A percentile compares a stretch with the other conserved stretches of the same genome.
phyloP scores from a whole-genome alignment of 768 basidiomycete species.

The Trichaptum fuscoviolaceum region DNA sequence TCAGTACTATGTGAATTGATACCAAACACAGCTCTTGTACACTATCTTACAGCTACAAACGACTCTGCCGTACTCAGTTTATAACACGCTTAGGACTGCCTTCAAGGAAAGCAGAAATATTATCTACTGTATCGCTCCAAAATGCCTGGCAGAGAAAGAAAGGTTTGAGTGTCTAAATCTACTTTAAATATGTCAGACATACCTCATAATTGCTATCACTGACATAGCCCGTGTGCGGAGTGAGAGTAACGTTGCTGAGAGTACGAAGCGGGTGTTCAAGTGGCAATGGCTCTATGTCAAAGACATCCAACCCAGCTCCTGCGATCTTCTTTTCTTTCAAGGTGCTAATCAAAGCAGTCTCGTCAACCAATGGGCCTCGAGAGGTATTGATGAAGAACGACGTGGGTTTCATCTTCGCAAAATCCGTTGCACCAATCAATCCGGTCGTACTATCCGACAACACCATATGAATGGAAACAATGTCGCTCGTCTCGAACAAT shows the following conservation, averaged over 20 bases:
- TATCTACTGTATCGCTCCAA: slow-evolving; percentile 50
- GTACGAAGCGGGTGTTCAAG: slow-evolving; percentile 48
- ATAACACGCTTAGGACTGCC: slow-evolving; percentile 27
- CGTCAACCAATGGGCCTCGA: slow-evolving; percentile 61
- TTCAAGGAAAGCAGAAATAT: slow-evolving; percentile 50
- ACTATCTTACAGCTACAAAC: not conserved
- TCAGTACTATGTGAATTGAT: not conserved
- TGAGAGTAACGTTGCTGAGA: slow-evolving; percentile 49
- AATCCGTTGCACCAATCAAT: slow-evolving; percentile 41
- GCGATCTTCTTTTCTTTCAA: slow-evolving; percentile 43
- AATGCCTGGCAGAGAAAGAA: slow-evolving; percentile 36
- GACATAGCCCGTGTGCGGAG: slow-evolving; percentile 59
- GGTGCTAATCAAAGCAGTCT: slow-evolving; percentile 44
- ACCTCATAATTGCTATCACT: slow-evolving; percentile 48
- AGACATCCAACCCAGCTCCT: slow-evolving; percentile 64
- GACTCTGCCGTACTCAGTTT: not conserved
- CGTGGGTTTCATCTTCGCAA: slow-evolving; percentile 50
- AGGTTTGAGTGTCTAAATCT: slow-evolving; percentile 7
- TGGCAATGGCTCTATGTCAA: slow-evolving; percentile 60
- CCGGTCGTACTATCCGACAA: slow-evolving; percentile 45
- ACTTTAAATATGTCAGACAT: slow-evolving; percentile 9
- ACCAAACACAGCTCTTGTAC: no score
- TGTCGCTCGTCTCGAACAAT: slow-evolving; percentile 47
- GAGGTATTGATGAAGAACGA: slow-evolving; percentile 64
- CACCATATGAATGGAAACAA: slow-evolving; percentile 59